A percentile compares a stretch with the other conserved stretches of the same genome.
Conservation (phyloP, 495 filamentous ascomycete species). For the Hypoxylon fragiforme region DNA sequence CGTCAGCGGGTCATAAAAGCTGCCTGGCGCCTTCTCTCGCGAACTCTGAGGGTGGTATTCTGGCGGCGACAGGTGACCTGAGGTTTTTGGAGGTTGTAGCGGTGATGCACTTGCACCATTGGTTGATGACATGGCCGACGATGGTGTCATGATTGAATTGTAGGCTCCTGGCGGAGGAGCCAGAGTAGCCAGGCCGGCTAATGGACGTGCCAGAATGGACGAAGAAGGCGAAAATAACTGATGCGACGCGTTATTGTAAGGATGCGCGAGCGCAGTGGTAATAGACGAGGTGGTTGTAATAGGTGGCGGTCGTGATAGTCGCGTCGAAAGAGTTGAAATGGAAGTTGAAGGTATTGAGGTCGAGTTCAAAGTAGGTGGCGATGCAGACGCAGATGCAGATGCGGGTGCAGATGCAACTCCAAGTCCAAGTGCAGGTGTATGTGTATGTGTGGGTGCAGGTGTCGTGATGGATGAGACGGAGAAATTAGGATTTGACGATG, state of each 20-base stretch:
- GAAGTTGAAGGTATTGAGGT: background rate
- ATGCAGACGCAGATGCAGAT: background rate
- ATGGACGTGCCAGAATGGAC: background rate
- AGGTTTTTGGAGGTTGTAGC: conserved; percentile 36
- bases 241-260: conserved; percentile 39
- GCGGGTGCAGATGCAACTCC: too few relatives aligned
- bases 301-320: conserved; percentile 23
- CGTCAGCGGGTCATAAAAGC: conserved; percentile 61
- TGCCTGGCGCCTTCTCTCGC: conserved; percentile 51
- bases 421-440: conserved; percentile 1
- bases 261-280: conserved; percentile 29
- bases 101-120: conserved; percentile 42
- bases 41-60: conserved; percentile 44
- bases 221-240: conserved; percentile 27
- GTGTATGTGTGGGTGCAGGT: conserved; percentile 20
- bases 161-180: conserved; percentile 40
- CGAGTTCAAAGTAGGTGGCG: background rate
- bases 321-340: conserved; percentile 11
- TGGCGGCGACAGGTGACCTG: conserved; percentile 36
- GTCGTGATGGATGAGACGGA: conserved; percentile 30
- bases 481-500: conserved; percentile 30
- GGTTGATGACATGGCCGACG: conserved; percentile 35
- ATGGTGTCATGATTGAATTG: conserved; percentile 39
- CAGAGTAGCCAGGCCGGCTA: conserved; percentile 27
- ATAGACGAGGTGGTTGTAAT: conserved; percentile 11